Evolutionary conservation across 495 filamentous ascomycete genomes (phyloP), one percentile per base, ranked within the genome.

Genomic region (Coniosporium apollinis): DNA sequence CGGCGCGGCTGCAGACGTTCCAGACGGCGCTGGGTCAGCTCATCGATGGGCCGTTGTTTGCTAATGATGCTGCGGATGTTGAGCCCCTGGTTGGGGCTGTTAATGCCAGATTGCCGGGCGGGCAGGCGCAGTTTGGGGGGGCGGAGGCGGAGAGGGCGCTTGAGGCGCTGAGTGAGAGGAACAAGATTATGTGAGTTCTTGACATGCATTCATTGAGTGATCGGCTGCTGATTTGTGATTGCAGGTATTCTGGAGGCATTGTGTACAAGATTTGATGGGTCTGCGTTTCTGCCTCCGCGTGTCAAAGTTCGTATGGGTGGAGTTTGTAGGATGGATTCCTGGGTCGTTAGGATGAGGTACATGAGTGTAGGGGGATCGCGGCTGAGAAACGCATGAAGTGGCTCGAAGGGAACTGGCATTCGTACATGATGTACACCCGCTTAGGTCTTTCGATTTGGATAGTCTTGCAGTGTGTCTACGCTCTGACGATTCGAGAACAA

Each of bases 121-220:
- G 57, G 21, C 61, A 55, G 42, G 52, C 37, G 48, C 47, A 22
- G 58, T 96, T 94, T 61, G 66, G 59, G 22, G 63, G 65, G 19
- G 56, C 60, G 1, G 91, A 97, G 60, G 85, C 81, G 2, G 57
- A 79, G 34, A 61, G 69, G 54, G 87, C 82, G 33, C 54, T 97
- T 47, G 65, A 67, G 54, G 69, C 60, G 49, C 78, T 97, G 82
- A 76, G 79, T 39, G 74, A 77, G 29, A 61, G 65, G 54, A 94
- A 94, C 50, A 71, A 82, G 60, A 74, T 97, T 56, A 96, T 96
- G 91, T 93, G 59, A 74, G 81, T 77, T 8, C 17, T 29, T 3
- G 13, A 19, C 25, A 9, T 16, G 22, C 26, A 22, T 18, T 7
- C 19, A 30, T 37, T 19, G 21, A 37, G 22, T 3, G 25, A 21